Conservation (phyloP, 345 rosid species). For the Leavenworthia alabamica region DNA sequence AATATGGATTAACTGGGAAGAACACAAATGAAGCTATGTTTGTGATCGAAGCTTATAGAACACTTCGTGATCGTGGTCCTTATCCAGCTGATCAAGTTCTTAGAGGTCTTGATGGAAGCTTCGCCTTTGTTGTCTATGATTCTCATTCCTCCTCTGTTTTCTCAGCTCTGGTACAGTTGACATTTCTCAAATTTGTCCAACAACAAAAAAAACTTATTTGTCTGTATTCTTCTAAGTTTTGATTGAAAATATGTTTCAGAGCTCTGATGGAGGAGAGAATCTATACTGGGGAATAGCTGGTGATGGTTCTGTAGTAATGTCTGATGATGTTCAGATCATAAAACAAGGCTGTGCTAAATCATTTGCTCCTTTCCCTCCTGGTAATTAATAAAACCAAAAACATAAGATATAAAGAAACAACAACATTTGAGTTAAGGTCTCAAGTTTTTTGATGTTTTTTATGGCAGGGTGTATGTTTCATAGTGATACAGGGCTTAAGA, state of each 20-base stretch:
- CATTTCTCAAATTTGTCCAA: not conserved
- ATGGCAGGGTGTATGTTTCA: constrained; percentile 76
- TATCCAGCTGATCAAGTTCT: constrained; percentile 93
- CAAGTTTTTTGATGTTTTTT: not conserved
- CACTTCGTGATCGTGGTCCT: constrained; percentile 89
- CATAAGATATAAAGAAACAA: not conserved
- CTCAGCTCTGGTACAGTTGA: constrained; percentile 63
- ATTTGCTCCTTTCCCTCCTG: constrained; percentile 84
- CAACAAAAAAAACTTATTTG: not conserved
- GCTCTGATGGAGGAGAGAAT: constrained; percentile 66
- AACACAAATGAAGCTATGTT: constrained; percentile 70
- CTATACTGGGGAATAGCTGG: constrained; percentile 89
- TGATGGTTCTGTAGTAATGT: constrained; percentile 75
- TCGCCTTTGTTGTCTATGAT: constrained; percentile 82
- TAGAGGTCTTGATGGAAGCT: constrained; percentile 78
- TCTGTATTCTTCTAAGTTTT: not conserved
- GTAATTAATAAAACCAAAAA: constrained; percentile 31
- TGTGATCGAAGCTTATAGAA: constrained; percentile 76
- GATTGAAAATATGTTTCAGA: constrained; percentile 35
- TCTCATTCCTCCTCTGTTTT: constrained; percentile 64
- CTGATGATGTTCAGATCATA: constrained; percentile 67
- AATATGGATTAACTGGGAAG: constrained; percentile 67
- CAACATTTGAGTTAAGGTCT: not conserved
- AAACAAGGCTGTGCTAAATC: constrained; percentile 89
- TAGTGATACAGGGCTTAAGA: constrained; percentile 68